Conservation (phyloP, 2,329 filamentous ascomycete genomes). For the Thelonectria rubi region DNA sequence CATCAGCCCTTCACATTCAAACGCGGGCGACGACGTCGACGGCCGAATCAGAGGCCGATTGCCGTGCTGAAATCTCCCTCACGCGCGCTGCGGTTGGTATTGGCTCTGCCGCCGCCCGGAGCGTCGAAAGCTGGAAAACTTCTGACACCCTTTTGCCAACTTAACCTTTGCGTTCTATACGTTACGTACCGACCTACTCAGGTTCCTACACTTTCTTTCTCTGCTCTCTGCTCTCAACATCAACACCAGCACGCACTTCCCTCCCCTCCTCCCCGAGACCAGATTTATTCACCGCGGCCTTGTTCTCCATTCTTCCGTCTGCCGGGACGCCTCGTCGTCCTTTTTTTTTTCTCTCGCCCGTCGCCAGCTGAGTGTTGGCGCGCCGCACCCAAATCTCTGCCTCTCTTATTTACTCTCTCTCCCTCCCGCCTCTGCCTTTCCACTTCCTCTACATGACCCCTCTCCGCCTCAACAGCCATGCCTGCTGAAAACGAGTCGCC, state of each 20-base stretch:
- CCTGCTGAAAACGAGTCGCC: conserved; percentile 51
- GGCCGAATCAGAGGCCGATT: conserved; percentile 18
- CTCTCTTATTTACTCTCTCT: conserved; percentile 10
- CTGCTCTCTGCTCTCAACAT: conserved; percentile 20
- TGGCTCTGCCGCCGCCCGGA: conserved; percentile 30
- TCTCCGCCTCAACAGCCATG: conserved; percentile 46
- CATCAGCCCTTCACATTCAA: conserved; percentile 28
- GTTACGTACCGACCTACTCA: too few species aligned
- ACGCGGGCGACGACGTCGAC: conserved; percentile 22
- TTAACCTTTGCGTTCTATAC: conserved; percentile 25
- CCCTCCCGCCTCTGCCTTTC: not conserved
- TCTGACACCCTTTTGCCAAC: conserved; percentile 38
- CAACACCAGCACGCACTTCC: conserved; percentile 15
- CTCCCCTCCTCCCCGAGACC: conserved; percentile 2
- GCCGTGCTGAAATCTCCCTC: conserved; percentile 27
- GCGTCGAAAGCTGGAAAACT: conserved; percentile 38
- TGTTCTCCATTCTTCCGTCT: conserved; percentile 5
- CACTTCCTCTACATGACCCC: conserved; percentile 45
- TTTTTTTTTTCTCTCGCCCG: conserved; percentile 8
- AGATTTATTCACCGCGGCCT: conserved; percentile 9
- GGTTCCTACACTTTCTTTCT: conserved; percentile 38
- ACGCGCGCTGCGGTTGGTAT: conserved; percentile 32
- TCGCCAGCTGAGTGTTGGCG: conserved; percentile 17
- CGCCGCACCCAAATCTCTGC: conserved; percentile 31
- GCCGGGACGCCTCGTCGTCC: conserved; percentile 11